Base-by-base conservation (phyloP, 495 filamentous ascomycete genomes). In the Tetracladium marchalianum region DNA sequence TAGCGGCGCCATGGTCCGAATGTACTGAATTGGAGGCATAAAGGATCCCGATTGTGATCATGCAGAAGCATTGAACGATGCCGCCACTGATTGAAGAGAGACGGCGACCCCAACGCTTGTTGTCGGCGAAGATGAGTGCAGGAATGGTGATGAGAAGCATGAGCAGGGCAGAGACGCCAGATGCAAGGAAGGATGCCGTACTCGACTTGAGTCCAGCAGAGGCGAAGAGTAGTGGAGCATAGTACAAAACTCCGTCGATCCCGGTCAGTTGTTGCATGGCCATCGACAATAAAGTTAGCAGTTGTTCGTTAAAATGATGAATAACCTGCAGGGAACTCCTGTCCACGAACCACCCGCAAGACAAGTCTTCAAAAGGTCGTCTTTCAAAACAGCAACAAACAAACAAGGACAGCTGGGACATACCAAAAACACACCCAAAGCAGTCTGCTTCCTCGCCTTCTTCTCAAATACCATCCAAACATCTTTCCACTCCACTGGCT, bases 1-100 rank as follows among this genome's bases (percentile, higher is more conserved):
- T 61, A 1, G 66, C 73, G 8, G 68, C 65, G 11, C 73, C 74
- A 11, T 54, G 46, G 11, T 22, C 8, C 10, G 52, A 43, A 47
- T 76, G 72, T 0, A 78, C 75, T 1, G 62, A 54, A 33, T 66
- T 55, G 1, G 63, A 60, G 1, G 73, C 76, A 49, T 77, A 78
- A 0, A 80, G 62, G 0, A 41, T 32, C 10, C 66, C 66, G 38
- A 67, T 66, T 1, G 61, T 43, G 27, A 67, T 49, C 64, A 69
- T 66, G 39, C 44, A 54, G 17, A 13, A 46, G 44, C 67, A 60
- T 2, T 75, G 51, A 9, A 65, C 62, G 0, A 77, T 40, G 10
- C 78, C 80, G 11, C 80, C 80, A 13, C 61, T 66, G 17, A 82
- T 70, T 15, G 71, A 68, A 13, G 66, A 71, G n/a, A 71, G 72